A percentile compares a stretch with the other conserved stretches of the same genome.
Conservation (phyloP, 225 moss, liverwort and hornwort genomes). For the Neckera pumila region DNA sequence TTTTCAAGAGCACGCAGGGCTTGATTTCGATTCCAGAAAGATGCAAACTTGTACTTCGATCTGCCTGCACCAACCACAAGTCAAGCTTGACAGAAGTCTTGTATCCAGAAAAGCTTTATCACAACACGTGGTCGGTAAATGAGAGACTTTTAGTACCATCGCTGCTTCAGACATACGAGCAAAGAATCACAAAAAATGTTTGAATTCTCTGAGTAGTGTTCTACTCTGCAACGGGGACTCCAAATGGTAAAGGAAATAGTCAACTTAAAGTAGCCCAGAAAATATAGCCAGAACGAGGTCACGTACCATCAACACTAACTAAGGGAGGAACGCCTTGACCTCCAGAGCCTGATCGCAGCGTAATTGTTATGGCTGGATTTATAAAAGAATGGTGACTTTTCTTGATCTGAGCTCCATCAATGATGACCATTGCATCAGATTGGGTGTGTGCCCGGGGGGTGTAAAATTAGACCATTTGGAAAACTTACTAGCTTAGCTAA, state of each 20-base stretch:
- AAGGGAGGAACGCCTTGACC: constrained; percentile 88
- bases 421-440: neutral
- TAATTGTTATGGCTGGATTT: constrained; percentile 80
- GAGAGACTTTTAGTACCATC: neutral
- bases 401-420: constrained; percentile 51
- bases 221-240: neutral
- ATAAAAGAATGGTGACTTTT: constrained; percentile 86
- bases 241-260: neutral
- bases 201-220: neutral
- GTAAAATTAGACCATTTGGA: neutral
- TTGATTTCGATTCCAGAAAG: constrained; percentile 91
- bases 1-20: constrained; percentile 50
- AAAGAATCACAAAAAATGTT: neutral
- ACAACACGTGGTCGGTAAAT: neutral
- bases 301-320: constrained; percentile 70
- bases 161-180: neutral
- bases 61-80: constrained; percentile 35
- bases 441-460: neutral
- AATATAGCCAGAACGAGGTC: neutral
- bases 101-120: neutral
- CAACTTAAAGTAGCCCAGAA: neutral
- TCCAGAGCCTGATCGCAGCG: constrained; percentile 74
- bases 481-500: neutral
- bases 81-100: neutral
- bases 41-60: constrained; percentile 89